phyloP scores from a whole-genome alignment of 2,329 filamentous ascomycete species.

The Xenoacremonium recifei region DNA sequence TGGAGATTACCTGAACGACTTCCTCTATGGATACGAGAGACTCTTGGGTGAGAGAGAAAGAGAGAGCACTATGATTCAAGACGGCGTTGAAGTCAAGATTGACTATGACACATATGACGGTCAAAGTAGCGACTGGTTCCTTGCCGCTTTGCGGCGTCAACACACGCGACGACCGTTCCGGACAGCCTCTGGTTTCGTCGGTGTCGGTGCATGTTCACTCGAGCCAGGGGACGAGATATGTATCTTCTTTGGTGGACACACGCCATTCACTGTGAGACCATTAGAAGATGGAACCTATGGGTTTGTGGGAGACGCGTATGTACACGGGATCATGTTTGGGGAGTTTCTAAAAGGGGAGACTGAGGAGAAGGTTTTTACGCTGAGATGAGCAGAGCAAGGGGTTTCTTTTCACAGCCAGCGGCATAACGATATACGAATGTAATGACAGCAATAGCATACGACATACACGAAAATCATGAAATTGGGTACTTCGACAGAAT shows the following conservation, averaged over 20 bases:
- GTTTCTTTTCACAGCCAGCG: too few relatives aligned
- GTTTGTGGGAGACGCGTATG: slow-evolving; percentile 5
- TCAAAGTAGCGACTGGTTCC: neutral
- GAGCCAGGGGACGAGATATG: slow-evolving; percentile 1
- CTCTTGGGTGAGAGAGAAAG: neutral
- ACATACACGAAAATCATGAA: too few relatives aligned
- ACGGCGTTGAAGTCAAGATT: too few relatives aligned
- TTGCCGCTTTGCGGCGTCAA: neutral
- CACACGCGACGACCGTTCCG: slow-evolving; percentile 6
- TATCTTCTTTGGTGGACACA: slow-evolving; percentile 2
- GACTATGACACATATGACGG: neutral
- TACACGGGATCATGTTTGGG: slow-evolving; percentile 9
- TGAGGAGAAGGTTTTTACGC: too few relatives aligned
- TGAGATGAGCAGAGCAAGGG: too few relatives aligned
- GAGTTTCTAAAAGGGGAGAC: slow-evolving; percentile 3
- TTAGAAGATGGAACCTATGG: neutral
- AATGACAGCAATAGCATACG: too few relatives aligned
- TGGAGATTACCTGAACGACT: neutral
- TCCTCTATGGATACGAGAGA: neutral
- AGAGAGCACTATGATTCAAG: too few relatives aligned
- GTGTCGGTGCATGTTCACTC: neutral
- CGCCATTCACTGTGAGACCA: neutral
- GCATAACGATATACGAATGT: too few relatives aligned
- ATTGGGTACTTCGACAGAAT: too few relatives aligned
- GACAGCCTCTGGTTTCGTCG: neutral